Evolutionary conservation across 495 filamentous ascomycete genomes (phyloP).

Genomic region (Talaromyces wortmannii): DNA sequence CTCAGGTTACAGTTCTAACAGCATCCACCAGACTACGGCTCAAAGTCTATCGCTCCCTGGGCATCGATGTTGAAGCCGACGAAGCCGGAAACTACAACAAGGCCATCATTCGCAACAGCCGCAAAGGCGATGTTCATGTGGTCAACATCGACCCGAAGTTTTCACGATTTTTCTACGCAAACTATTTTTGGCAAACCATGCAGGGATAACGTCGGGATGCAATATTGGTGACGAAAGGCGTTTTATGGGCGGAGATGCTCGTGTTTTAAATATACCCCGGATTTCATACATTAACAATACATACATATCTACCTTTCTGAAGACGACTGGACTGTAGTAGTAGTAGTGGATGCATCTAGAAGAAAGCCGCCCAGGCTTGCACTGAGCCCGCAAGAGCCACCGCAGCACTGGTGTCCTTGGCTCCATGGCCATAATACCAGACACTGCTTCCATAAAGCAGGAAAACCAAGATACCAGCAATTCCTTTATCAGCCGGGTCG

Average conservation of each 20-base stretch:
- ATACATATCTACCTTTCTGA: not conserved
- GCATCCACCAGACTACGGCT: slow-evolving; percentile 56
- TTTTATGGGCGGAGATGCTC: not conserved
- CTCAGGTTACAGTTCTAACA: slow-evolving; percentile 6
- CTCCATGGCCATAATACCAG: slow-evolving; percentile 22
- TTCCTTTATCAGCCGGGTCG: slow-evolving; percentile 21
- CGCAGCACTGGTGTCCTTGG: slow-evolving; percentile 14
- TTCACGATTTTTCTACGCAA: slow-evolving; percentile 85
- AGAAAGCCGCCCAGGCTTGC: slow-evolving; percentile 12
- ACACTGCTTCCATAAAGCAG: slow-evolving; percentile 20
- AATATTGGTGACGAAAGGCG: not conserved
- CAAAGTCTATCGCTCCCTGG: slow-evolving; percentile 84
- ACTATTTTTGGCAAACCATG: slow-evolving; percentile 92
- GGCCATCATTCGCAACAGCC: slow-evolving; percentile 78
- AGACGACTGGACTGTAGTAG: not conserved
- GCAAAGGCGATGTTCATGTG: slow-evolving; percentile 88
- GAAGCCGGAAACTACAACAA: slow-evolving; percentile 75
- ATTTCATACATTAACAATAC: not conserved
- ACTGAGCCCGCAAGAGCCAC: slow-evolving; percentile 18
- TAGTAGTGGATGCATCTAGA: not conserved
- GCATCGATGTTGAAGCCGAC: slow-evolving; percentile 83
- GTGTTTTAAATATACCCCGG: slow-evolving; percentile 6
- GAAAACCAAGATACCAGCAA: slow-evolving; percentile 18
- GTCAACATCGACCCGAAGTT: slow-evolving; percentile 93
- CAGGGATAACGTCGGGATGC: slow-evolving; percentile 29